phyloP scores from a whole-genome alignment of 805 yeast species.

The Brettanomyces naardenensis region DNA sequence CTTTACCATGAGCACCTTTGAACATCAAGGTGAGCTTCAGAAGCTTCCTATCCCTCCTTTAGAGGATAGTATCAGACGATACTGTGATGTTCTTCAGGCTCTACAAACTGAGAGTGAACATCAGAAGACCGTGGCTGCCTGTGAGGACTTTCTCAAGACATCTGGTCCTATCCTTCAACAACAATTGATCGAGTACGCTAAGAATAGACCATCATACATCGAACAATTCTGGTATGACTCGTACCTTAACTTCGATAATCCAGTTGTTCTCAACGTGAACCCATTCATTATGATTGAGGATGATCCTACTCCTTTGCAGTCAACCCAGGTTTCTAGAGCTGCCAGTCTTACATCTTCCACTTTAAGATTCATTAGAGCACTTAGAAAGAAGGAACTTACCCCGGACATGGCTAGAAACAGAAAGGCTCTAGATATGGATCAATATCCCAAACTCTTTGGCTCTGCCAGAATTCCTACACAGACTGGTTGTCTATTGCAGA shows the following conservation, averaged over 20 bases:
- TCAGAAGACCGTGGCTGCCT: conserved; percentile 48
- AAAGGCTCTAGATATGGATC: conserved; percentile 79
- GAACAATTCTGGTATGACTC: conserved; percentile 96
- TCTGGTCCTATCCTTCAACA: conserved; percentile 54
- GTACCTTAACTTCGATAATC: conserved; percentile 77
- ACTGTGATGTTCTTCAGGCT: conserved; percentile 64
- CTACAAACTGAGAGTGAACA: conserved; percentile 75
- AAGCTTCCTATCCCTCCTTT: conserved; percentile 80
- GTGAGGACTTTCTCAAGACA: conserved; percentile 44
- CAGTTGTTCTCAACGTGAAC: conserved; percentile 85
- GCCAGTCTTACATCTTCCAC: conserved; percentile 72
- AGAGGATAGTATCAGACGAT: conserved; percentile 55
- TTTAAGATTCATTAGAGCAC: conserved; percentile 70
- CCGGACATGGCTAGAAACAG: conserved; percentile 61
- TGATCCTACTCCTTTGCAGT: conserved; percentile 69
- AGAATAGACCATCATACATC: conserved; percentile 67
- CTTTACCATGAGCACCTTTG: conserved; percentile 34
- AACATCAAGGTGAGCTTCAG: conserved; percentile 47
- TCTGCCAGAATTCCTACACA: conserved; percentile 80
- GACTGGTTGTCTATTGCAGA: conserved; percentile 79
- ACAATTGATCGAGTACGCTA: conserved; percentile 53
- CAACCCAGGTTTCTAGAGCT: conserved; percentile 70
- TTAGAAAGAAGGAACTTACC: conserved; percentile 65
- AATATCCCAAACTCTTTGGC: conserved; percentile 80
- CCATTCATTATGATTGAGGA: conserved; percentile 89